These are phyloP conservation scores for Nidula niveotomentosa DNA, from an alignment of 1,284 basidiomycete species.

Conservation along the genomic window DNA sequence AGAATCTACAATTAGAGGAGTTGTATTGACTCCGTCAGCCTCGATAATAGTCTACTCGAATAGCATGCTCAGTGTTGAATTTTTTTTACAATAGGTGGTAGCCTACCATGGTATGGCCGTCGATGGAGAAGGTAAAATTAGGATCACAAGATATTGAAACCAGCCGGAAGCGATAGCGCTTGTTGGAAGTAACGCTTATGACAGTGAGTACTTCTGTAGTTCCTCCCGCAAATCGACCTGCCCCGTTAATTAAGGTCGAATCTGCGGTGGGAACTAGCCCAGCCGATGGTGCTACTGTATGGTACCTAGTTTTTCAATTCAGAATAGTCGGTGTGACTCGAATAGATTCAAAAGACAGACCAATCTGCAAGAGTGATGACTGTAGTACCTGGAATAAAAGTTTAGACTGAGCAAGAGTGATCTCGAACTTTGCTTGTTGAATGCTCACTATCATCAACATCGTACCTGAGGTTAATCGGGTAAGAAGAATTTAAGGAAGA, in stretches of 20 bases:
- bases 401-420: too few relatives aligned
- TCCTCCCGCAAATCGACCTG: neutral
- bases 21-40: constrained; percentile 34
- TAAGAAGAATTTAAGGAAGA: neutral
- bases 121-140: neutral
- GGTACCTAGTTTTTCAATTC: constrained; percentile 15
- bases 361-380: neutral
- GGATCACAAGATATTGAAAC: neutral
- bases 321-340: constrained; percentile 12
- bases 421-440: too few relatives aligned
- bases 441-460: constrained; percentile 33
- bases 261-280: constrained; percentile 14
- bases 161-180: neutral
- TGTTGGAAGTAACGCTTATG: neutral
- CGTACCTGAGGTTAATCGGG: neutral
- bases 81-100: neutral
- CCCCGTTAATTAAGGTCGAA: neutral
- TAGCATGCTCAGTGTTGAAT: too few relatives aligned
- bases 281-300: constrained; percentile 9
- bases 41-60: constrained; percentile 33
- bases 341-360: neutral
- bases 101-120: neutral
- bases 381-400: constrained; percentile 18
- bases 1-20: constrained; percentile 18
- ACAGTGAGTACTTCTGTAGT: neutral